Conservation (phyloP, 2,329 filamentous ascomycete genomes). For the Aciculosporium take region DNA sequence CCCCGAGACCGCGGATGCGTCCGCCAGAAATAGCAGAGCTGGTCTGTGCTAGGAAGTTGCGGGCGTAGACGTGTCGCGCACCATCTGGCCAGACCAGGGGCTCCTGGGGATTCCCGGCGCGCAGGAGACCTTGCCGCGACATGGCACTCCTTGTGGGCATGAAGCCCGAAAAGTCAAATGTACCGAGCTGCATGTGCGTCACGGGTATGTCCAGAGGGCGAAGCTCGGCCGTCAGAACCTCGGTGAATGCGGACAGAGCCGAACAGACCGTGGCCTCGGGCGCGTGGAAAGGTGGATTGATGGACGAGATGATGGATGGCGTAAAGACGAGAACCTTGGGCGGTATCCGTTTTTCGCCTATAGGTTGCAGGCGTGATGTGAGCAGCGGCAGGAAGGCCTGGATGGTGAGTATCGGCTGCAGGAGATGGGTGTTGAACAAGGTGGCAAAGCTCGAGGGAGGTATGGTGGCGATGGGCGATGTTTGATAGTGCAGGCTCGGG, state of each 20-base stretch:
- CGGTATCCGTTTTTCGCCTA: constrained; percentile 34
- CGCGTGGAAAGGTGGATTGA: constrained; percentile 67
- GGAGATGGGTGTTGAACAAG: constrained; percentile 79
- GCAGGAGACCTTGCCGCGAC: constrained; percentile 22
- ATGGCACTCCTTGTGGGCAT: constrained; percentile 28
- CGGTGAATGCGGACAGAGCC: constrained; percentile 74
- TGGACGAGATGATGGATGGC: constrained; percentile 64
- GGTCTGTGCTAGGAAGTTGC: constrained; percentile 44
- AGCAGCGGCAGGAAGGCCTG: constrained; percentile 80
- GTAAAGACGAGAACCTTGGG: constrained; percentile 65
- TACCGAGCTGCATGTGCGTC: constrained; percentile 79
- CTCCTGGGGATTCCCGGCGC: constrained; percentile 29
- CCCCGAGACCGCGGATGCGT: constrained; percentile 44
- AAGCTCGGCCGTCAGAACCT: constrained; percentile 68
- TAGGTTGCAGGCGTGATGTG: constrained; percentile 43
- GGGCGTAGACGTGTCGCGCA: constrained; percentile 45
- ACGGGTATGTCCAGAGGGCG: constrained; percentile 62
- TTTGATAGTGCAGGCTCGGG: constrained; percentile 66
- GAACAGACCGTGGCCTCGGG: constrained; percentile 77
- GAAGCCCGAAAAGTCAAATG: constrained; percentile 68
- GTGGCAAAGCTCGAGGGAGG: constrained; percentile 75
- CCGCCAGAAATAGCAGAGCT: constrained; percentile 41
- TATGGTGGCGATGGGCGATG: constrained; percentile 73
- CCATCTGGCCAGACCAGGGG: constrained; percentile 49
- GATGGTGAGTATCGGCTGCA: constrained; percentile 77